Base-by-base conservation (phyloP, 2,329 filamentous ascomycete species). In the Aspergillus fumigatiaffinis region DNA sequence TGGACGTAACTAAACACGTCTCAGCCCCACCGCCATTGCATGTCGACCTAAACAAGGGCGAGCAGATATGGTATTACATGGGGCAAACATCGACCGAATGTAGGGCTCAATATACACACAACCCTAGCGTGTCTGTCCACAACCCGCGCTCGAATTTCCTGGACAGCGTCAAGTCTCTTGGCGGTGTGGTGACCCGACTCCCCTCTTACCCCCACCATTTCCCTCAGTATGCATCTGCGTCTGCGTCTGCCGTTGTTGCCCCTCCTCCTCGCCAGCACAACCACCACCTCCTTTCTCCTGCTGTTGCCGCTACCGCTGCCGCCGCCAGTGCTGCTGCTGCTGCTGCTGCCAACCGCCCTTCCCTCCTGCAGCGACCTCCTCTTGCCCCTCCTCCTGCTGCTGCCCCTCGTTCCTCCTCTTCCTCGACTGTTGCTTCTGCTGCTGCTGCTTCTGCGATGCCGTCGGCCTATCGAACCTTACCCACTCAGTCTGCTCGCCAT, bases 1-100 rank as follows among this genome's bases (percentile, higher is more conserved):
- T 82, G 46, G 77, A 81, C 52, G 70, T 69, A 51, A 81, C 83
- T 64, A 80, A 83, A 25, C 77, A 80, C 38, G 68, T 70, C 60
- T 89, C 88, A 65, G 79, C 79, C 60, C 79, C 78, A 54, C 79
- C 78, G 52, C 86, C 90, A 71, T 82, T 80, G 69, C 89, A 87
- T 74, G 79, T 95, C 57, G 86, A 96, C 68, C 73, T 96, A 8
- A 76, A 76, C 59, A 90, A 89, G 70, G 81, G 87, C 17, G 84
- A 93, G 60, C 87, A 90, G 70, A 73, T 96, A 20, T 97, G 92
- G 91, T 84, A 91, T 76, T 97, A 97, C 72, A 82, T 99, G 59
- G 91, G 91, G 32, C 86, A 86, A 71, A 84, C 83, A 21, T 97
- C 93, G 23, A 97, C 93, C 6, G 93, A 97, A 69, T 89, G 91